Base-by-base conservation (phyloP, 176 grass and related monocot genomes). In the Thinopyrum elongatum region DNA sequence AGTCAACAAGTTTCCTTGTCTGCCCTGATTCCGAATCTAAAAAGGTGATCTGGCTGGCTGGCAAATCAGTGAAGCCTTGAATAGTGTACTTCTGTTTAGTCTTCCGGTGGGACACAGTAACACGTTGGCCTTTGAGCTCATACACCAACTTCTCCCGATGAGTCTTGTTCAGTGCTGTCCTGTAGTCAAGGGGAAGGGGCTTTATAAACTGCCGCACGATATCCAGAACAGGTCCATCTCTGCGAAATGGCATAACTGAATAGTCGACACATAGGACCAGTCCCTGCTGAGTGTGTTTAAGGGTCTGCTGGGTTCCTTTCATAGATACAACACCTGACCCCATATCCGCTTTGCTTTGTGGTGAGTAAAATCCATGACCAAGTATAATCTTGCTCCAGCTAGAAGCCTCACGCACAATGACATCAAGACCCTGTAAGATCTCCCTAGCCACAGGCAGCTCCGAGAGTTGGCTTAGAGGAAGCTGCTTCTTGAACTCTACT, bases 351-450 rank as follows among this genome's bases (percentile, higher is more conserved):
- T 69, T 70, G 19, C 31, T 72, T 28, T 68, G 33, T 0, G 25
- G 60, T 57, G 88, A 93, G 79, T 93, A 93, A 70, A 93, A 90
- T 58, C 79, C 80, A 63, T 59, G 80, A 53, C 88, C 88, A 53
- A 87, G 53, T 13, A 79, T 86, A 66, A 93, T 83, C 84, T 86
- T 91, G 57, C 47, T 33, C 86, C 80, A 83, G 31, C 30, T n/a
- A 31, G 86, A 94, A 35, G 88, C 89, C 76, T 87, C 86, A 10
- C 89, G 80, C 35, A 94, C 83, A 87, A 91, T 78, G 49, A 91
- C 84, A 84, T 91, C 87, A 83, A 94, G 80, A 38, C 80, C 89
- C 41, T 94, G 86, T 60, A 91, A 91, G 42, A 94, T 78, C 75
- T 94, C 92, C 77, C 89, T 81, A 68, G 86, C 86, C n/a, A 91